Evolutionary conservation across 305 asterid genomes (phyloP).

Genomic region (Salvia sclarea): DNA sequence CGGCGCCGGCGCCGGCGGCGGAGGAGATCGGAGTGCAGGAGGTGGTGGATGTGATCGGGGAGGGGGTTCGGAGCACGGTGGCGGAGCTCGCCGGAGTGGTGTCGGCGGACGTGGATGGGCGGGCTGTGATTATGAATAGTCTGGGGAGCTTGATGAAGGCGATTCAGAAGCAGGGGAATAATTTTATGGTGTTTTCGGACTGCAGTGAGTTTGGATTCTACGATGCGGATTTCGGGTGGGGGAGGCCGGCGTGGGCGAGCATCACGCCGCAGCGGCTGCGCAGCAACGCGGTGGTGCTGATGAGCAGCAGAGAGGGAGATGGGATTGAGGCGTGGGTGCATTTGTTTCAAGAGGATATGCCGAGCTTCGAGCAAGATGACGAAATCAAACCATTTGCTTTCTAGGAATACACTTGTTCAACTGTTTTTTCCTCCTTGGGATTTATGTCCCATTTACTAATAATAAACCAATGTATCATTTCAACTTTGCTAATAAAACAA

Average conservation of each 20-base stretch:
- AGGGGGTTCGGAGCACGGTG: neutral
- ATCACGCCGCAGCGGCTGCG: neutral
- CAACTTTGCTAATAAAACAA: no score
- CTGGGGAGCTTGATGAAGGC: neutral
- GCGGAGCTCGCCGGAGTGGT: neutral
- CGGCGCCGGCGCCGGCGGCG: neutral
- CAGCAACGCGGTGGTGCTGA: neutral
- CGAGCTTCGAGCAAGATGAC: neutral
- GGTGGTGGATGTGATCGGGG: neutral
- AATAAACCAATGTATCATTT: no score
- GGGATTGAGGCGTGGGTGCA: conserved; percentile 10
- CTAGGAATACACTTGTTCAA: neutral
- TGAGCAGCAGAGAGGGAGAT: neutral
- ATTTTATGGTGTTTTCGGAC: neutral
- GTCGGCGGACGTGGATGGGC: neutral
- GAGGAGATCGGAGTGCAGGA: neutral
- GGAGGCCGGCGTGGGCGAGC: neutral
- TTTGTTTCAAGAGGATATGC: neutral
- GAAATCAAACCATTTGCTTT: neutral
- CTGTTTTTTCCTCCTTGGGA: no score
- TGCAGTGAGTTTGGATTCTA: neutral
- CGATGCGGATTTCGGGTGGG: neutral
- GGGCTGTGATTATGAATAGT: neutral
- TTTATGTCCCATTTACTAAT: no score
- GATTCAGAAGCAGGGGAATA: neutral